These are phyloP conservation scores for Fonsecaea erecta DNA, from an alignment of 2,329 filamentous ascomycete species.

Conservation along the genomic window DNA sequence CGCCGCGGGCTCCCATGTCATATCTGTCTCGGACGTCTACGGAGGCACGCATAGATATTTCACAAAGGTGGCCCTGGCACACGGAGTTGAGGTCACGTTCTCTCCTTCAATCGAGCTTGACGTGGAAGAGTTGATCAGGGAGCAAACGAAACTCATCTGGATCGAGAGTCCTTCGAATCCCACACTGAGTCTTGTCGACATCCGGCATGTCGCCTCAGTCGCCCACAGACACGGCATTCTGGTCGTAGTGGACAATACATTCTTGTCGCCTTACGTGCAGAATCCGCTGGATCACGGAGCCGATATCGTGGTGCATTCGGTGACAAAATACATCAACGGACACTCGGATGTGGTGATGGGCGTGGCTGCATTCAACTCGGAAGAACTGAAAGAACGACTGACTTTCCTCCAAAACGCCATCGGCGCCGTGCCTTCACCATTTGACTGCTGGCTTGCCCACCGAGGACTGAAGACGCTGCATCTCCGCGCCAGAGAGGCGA, in stretches of 20 bases:
- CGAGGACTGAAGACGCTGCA: conserved; percentile 96
- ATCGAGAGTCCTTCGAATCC: conserved; percentile 96
- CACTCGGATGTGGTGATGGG: conserved; percentile 98
- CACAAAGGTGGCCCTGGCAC: conserved; percentile 93
- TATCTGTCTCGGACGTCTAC: conserved; percentile 97
- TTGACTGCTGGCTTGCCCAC: conserved; percentile 98
- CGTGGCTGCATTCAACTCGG: conserved; percentile 90
- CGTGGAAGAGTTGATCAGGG: conserved; percentile 78
- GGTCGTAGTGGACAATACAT: conserved; percentile 99
- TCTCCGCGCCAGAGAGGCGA: conserved; percentile 84
- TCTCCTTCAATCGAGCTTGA: conserved; percentile 90
- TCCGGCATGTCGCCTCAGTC: conserved; percentile 77
- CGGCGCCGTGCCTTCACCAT: conserved; percentile 89
- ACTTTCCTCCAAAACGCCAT: conserved; percentile 96
- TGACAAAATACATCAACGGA: conserved; percentile 99
- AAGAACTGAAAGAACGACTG: conserved; percentile 75
- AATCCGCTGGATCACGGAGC: conserved; percentile 94
- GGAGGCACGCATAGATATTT: conserved; percentile 98
- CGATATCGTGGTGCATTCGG: conserved; percentile 94
- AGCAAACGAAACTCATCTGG: conserved; percentile 91
- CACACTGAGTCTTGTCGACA: conserved; percentile 89
- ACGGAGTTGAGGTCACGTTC: conserved; percentile 93
- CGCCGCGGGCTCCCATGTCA: conserved; percentile 86
- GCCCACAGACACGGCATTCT: conserved; percentile 87
- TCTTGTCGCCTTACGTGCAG: conserved; percentile 94